Percentiles rank a stretch among this genome's conserved stretches.
Conservation (phyloP, 2,329 filamentous ascomycete species). For the Aschersonia sp. region DNA sequence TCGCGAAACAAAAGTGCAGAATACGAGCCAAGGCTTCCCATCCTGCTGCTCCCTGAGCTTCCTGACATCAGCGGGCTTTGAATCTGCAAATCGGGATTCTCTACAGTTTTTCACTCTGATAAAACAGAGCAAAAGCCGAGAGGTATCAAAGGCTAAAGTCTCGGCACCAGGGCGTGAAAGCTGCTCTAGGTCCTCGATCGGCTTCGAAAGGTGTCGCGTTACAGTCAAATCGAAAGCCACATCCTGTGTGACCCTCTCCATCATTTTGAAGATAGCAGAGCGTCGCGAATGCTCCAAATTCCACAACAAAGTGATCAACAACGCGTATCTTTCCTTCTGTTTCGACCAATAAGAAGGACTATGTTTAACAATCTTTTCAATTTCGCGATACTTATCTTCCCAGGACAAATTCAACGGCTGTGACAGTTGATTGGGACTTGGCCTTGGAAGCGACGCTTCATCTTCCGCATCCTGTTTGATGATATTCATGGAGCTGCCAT, state of each 20-base stretch:
- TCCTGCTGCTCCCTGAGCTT: conserved; percentile 8
- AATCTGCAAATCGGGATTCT: conserved; percentile 6
- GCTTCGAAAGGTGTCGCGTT: conserved; percentile 4
- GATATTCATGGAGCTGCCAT: not conserved
- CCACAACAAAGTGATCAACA: conserved; percentile 16
- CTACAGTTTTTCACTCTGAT: conserved; percentile 10
- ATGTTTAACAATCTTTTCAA: conserved; percentile 8
- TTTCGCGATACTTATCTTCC: conserved; percentile 2
- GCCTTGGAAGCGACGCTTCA: not conserved
- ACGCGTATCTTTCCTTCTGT: conserved; percentile 13
- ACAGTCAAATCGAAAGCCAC: conserved; percentile 2
- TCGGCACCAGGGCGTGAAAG: conserved; percentile 5
- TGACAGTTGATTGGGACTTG: not conserved
- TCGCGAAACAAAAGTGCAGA: conserved; percentile 13
- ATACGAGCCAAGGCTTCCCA: conserved; percentile 8
- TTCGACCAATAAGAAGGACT: conserved; percentile 11
- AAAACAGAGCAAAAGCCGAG: conserved; percentile 16
- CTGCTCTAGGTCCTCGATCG: conserved; percentile 4
- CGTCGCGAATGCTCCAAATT: conserved; percentile 15
- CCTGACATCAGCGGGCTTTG: conserved; percentile 5
- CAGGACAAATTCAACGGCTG: not conserved
- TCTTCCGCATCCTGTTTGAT: not conserved
- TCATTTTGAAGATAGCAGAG: conserved; percentile 10
- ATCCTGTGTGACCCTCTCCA: not conserved
- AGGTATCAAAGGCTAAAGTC: conserved; percentile 14